Conservation (phyloP, 1,284 basidiomycete genomes). For the Boletus hoseneyae region DNA sequence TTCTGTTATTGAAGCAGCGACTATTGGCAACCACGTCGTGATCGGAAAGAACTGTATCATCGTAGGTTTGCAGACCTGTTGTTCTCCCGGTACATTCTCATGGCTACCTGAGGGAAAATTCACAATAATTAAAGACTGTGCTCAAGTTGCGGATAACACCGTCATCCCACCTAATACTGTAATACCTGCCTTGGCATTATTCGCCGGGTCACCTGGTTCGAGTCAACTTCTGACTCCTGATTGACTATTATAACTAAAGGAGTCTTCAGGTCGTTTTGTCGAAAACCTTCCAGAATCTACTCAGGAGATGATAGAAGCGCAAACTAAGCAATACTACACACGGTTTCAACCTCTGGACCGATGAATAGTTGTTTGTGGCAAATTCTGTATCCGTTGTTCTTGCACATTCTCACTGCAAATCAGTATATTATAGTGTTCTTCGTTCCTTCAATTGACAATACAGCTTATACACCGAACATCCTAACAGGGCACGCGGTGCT, state of each 20-base stretch:
- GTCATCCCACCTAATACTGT: slow-evolving; percentile 92
- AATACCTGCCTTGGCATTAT: slow-evolving; percentile 83
- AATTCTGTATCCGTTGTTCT: not conserved
- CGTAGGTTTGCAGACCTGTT: slow-evolving; percentile 45
- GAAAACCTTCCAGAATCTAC: slow-evolving; percentile 89
- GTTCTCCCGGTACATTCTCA: not conserved
- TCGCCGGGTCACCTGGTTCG: slow-evolving; percentile 86
- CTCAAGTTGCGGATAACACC: slow-evolving; percentile 82
- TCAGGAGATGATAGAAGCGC: slow-evolving; percentile 75
- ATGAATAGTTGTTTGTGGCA: slow-evolving; percentile 17
- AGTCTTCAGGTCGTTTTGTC: slow-evolving; percentile 64
- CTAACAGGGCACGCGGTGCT: not conserved
- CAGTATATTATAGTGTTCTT: slow-evolving; percentile 2
- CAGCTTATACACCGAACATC: not conserved
- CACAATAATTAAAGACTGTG: slow-evolving; percentile 95
- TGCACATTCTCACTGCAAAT: slow-evolving; percentile 3
- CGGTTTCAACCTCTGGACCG: slow-evolving; percentile 53
- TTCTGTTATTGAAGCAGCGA: slow-evolving; percentile 90
- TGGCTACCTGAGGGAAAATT: slow-evolving; percentile 82
- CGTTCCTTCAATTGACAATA: not conserved
- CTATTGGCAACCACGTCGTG: slow-evolving; percentile 90
- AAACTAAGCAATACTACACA: slow-evolving; percentile 75
- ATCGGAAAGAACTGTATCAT: slow-evolving; percentile 96
- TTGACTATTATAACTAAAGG: slow-evolving; percentile 8
- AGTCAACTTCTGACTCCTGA: not conserved